These are phyloP conservation scores for Globisporangium paroecandrum DNA, from an alignment of 352 stramenopile species.

Conservation along the genomic window DNA sequence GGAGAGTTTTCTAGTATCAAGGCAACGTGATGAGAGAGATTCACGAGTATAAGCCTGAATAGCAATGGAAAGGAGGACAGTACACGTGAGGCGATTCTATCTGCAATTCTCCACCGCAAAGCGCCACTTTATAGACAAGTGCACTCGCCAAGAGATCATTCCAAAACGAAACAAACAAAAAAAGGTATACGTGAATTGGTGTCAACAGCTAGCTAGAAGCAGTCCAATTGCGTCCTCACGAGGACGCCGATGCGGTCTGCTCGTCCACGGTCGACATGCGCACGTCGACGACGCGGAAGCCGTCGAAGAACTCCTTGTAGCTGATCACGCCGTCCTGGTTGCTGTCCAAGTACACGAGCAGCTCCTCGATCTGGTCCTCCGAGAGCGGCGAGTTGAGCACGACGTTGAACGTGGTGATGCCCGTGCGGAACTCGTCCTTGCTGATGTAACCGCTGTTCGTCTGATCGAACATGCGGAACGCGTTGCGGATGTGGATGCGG, in stretches of 20 bases:
- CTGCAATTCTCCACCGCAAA: no score
- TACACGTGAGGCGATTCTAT: no score
- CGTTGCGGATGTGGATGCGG: slow-evolving; percentile 89
- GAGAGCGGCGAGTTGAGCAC: slow-evolving; percentile 89
- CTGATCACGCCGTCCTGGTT: slow-evolving; percentile 90
- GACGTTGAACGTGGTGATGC: slow-evolving; percentile 86
- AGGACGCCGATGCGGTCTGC: slow-evolving; percentile 3
- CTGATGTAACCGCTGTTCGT: slow-evolving; percentile 78
- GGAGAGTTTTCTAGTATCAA: neutral
- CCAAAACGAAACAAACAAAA: no score
- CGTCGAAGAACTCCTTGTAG: slow-evolving; percentile 94
- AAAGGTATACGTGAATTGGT: no score
- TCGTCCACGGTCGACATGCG: slow-evolving; percentile 38
- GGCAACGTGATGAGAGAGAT: neutral
- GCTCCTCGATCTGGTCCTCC: slow-evolving; percentile 89
- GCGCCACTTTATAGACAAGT: neutral
- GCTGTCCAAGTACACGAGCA: slow-evolving; percentile 85
- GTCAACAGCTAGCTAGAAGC: no score
- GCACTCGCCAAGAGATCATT: neutral
- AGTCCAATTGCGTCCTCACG: neutral
- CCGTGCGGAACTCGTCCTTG: slow-evolving; percentile 82
- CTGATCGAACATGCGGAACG: slow-evolving; percentile 91
- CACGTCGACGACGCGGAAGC: slow-evolving; percentile 87
- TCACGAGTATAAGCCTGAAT: neutral
- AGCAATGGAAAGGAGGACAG: no score